Percentiles rank a stretch among this genome's conserved stretches.
These are phyloP conservation scores for Nidularia sp. DNA, from an alignment of 768 basidiomycete genomes.

Conservation along the genomic window DNA sequence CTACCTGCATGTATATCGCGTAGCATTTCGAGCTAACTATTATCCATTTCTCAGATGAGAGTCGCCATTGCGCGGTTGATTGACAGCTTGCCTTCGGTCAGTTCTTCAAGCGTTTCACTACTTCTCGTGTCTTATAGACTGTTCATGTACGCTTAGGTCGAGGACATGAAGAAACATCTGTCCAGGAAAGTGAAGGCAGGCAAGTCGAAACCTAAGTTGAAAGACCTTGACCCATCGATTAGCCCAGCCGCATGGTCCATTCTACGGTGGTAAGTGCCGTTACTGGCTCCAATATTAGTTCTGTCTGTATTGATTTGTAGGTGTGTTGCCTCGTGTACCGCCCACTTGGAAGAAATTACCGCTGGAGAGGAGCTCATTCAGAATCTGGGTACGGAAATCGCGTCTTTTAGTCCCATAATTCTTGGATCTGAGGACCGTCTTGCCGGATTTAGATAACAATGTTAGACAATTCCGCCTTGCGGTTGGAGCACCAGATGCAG, in stretches of 20 bases:
- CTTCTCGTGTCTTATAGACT: too few relatives aligned
- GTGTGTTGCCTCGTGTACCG: constrained; percentile 72
- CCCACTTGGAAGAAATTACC: constrained; percentile 62
- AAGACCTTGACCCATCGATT: constrained; percentile 44
- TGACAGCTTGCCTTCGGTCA: constrained; percentile 44
- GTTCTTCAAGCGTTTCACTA: constrained; percentile 5
- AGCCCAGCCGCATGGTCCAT: constrained; percentile 63
- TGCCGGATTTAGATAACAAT: too few relatives aligned
- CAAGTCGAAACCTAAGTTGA: constrained; percentile 48
- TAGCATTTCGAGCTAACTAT: neutral
- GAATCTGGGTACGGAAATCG: neutral
- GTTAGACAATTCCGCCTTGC: constrained; percentile 60
- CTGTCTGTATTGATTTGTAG: constrained; percentile 20
- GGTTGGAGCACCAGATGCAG: constrained; percentile 69
- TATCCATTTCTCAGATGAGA: constrained; percentile 35
- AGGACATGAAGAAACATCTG: constrained; percentile 58
- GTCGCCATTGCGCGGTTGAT: constrained; percentile 36
- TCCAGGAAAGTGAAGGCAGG: constrained; percentile 44
- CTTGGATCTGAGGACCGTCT: too few relatives aligned
- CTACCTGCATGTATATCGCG: neutral
- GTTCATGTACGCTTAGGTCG: constrained; percentile 27
- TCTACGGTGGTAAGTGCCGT: constrained; percentile 47
- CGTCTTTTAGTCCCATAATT: too few relatives aligned
- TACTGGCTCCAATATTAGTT: neutral
- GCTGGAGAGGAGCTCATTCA: constrained; percentile 46